Conservation (phyloP, 2,329 filamentous ascomycete genomes). For the Lecanoromycetidae sp. region DNA sequence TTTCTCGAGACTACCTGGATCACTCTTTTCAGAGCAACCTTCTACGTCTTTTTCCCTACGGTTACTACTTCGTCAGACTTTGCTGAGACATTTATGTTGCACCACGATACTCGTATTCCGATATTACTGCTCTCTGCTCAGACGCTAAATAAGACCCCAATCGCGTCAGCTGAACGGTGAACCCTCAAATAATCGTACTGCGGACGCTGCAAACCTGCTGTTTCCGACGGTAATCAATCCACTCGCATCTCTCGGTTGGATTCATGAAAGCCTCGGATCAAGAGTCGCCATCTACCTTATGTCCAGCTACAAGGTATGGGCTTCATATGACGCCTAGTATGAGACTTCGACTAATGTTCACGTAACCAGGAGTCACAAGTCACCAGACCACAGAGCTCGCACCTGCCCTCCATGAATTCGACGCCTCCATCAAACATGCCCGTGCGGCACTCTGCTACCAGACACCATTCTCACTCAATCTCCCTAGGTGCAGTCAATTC, state of each 20-base stretch:
- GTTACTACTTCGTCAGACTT: no score
- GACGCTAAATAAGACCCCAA: no score
- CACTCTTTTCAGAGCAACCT: no score
- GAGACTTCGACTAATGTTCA: neutral
- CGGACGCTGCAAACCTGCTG: neutral
- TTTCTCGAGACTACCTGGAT: no score
- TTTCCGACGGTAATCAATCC: neutral
- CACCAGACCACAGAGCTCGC: conserved; percentile 54
- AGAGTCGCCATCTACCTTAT: conserved; percentile 9
- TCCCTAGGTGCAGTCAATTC: conserved; percentile 65
- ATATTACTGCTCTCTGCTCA: no score
- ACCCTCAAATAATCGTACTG: neutral
- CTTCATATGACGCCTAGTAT: neutral
- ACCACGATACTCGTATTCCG: no score
- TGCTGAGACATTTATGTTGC: no score
- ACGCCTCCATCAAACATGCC: conserved; percentile 48
- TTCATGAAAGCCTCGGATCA: conserved; percentile 4
- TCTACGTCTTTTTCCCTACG: no score
- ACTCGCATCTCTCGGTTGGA: conserved; percentile 13
- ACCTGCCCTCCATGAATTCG: conserved; percentile 48
- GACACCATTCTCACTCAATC: conserved; percentile 71
- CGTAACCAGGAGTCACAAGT: conserved; percentile 24
- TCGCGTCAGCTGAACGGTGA: neutral
- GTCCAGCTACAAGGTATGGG: conserved; percentile 12
- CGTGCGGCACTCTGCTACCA: conserved; percentile 52